A percentile compares a stretch with the other conserved stretches of the same genome.
Evolutionary conservation across 2,329 filamentous ascomycete genomes (phyloP).

Genomic region (Neofusicoccum kwambonambiense): DNA sequence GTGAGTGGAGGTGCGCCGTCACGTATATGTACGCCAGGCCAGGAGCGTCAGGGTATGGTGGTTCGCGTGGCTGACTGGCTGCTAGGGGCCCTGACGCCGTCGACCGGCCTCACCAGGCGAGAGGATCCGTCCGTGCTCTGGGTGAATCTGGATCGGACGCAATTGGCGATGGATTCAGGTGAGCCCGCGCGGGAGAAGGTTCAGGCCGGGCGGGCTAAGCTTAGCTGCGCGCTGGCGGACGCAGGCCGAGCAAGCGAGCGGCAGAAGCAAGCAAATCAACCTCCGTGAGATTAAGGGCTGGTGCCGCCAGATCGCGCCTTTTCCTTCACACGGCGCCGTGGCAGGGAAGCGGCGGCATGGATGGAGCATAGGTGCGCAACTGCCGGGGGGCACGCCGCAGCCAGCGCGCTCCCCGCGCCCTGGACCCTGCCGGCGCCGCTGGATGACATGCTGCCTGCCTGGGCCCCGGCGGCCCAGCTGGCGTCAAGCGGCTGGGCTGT

Average conservation of each 20-base stretch:
- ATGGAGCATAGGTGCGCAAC: background rate
- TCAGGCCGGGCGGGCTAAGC: slow-evolving; percentile 14
- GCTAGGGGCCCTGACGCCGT: slow-evolving; percentile 29
- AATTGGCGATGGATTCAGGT: slow-evolving; percentile 34
- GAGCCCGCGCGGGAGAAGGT: slow-evolving; percentile 21
- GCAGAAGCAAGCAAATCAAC: slow-evolving; percentile 12
- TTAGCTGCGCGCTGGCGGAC: slow-evolving; percentile 9
- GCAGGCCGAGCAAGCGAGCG: slow-evolving; percentile 13
- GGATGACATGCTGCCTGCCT: slow-evolving; percentile 5
- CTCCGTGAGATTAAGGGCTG: slow-evolving; percentile 16
- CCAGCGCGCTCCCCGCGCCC: slow-evolving; percentile 7
- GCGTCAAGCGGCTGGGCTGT: background rate
- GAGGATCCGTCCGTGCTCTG: slow-evolving; percentile 36
- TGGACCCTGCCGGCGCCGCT: slow-evolving; percentile 7
- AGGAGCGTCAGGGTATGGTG: slow-evolving; percentile 34
- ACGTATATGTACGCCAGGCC: slow-evolving; percentile 44
- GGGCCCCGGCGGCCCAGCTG: background rate
- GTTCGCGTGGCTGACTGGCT: slow-evolving; percentile 44
- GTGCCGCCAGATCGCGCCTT: slow-evolving; percentile 13
- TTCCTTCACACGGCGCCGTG: background rate
- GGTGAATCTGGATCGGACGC: slow-evolving; percentile 40
- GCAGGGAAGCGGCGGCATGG: background rate
- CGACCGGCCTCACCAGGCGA: slow-evolving; percentile 14
- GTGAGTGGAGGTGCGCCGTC: slow-evolving; percentile 31
- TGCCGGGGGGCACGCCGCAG: background rate